phyloP scores from a whole-genome alignment of 768 basidiomycete genomes.

The Grammothele lineata region DNA sequence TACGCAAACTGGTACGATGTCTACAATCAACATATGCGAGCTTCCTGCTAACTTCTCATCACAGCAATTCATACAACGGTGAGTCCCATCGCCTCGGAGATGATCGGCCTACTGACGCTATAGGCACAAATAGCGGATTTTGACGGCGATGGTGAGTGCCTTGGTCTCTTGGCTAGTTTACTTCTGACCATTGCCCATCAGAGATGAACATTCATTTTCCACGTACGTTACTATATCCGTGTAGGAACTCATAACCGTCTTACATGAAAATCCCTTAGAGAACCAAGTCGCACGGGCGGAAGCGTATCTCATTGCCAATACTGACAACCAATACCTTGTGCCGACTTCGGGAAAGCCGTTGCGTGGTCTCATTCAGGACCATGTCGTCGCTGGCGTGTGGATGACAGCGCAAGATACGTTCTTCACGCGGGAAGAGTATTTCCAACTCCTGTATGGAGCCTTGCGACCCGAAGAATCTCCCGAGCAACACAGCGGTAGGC shows the following conservation, averaged over 20 bases:
- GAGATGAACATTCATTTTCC: slow-evolving; percentile 99
- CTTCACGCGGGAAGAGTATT: slow-evolving; percentile 94
- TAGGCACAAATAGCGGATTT: slow-evolving; percentile 90
- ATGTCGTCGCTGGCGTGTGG: slow-evolving; percentile 98
- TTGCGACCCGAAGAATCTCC: slow-evolving; percentile 83
- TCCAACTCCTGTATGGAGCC: slow-evolving; percentile 93
- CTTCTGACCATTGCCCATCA: slow-evolving; percentile 26
- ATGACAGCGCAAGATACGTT: slow-evolving; percentile 96
- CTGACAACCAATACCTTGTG: slow-evolving; percentile 98
- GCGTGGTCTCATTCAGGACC: slow-evolving; percentile 97
- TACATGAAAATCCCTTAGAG: slow-evolving; percentile 43
- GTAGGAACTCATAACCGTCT: not conserved
- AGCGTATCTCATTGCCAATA: slow-evolving; percentile 92
- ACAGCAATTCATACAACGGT: slow-evolving; percentile 96
- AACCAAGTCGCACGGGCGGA: slow-evolving; percentile 94
- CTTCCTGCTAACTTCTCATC: slow-evolving; percentile 2
- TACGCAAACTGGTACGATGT: slow-evolving; percentile 93
- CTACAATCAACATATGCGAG: not conserved
- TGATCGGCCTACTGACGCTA: not conserved
- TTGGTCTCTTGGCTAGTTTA: not conserved
- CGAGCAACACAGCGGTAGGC: slow-evolving; percentile 47
- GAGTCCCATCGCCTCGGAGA: slow-evolving; percentile 22
- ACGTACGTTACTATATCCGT: slow-evolving; percentile 50
- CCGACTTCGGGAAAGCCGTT: slow-evolving; percentile 98
- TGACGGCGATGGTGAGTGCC: slow-evolving; percentile 75